Conservation (phyloP, 148 eudicot species). For the Pouteria glomerata region DNA sequence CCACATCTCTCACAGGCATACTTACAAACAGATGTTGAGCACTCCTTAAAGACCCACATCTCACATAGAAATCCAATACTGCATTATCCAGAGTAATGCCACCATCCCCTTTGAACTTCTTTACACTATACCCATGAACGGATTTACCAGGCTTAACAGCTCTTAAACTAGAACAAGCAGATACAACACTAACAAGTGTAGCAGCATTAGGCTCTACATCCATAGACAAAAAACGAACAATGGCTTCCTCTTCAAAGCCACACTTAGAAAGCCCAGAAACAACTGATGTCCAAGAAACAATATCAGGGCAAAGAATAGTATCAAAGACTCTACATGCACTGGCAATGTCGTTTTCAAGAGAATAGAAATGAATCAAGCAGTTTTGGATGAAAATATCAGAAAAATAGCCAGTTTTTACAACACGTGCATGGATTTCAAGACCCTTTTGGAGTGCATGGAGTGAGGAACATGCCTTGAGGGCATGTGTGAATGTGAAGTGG, state of each 20-base stretch:
- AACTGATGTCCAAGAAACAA: conserved; percentile 25
- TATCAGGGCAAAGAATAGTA: conserved; percentile 10
- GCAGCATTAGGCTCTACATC: conserved; percentile 20
- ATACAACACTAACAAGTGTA: conserved; percentile 21
- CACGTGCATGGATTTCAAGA: conserved; percentile 23
- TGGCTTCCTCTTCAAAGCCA: conserved; percentile 15
- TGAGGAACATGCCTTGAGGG: conserved; percentile 18
- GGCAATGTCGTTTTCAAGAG: conserved; percentile 1
- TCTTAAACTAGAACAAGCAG: conserved; percentile 14
- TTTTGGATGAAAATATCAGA: conserved; percentile 18
- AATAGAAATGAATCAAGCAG: conserved; percentile 17
- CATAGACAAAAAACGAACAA: conserved; percentile 16
- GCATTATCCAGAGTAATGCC: conserved; percentile 11
- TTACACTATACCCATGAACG: conserved; percentile 21
- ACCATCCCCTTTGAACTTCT: conserved; percentile 3
- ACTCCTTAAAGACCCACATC: conserved; percentile 11
- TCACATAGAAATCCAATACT: conserved; percentile 16
- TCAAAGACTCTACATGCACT: conserved; percentile 16
- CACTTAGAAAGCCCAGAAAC: conserved; percentile 20
- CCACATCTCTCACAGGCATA: conserved; percentile 16
- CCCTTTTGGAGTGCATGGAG: conserved; percentile 7
- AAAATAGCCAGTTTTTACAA: conserved; percentile 10
- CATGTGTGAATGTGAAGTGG: conserved; percentile 22
- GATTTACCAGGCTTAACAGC: conserved; percentile 17
- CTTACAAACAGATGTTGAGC: conserved; percentile 14